These are phyloP conservation scores for Nepenthes alata DNA, from an alignment of 179 eudicot genomes.

Conservation along the genomic window DNA sequence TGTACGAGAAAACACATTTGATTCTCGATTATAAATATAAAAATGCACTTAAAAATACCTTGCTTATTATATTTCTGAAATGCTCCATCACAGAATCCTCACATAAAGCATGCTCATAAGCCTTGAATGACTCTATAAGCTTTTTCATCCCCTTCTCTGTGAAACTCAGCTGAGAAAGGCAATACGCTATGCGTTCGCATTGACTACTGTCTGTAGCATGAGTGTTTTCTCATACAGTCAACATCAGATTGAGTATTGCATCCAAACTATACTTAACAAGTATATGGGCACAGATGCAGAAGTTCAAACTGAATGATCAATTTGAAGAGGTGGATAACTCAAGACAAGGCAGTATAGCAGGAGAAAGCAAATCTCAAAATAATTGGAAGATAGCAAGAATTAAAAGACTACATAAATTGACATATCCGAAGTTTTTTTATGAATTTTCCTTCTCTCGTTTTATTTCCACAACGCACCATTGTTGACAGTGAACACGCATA, in stretches of 20 bases:
- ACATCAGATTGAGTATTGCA: background rate
- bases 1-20: background rate
- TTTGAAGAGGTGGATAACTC: too few relatives aligned
- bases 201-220: constrained; percentile 54
- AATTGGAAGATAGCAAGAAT: too few relatives aligned
- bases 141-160: constrained; percentile 92
- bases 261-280: background rate
- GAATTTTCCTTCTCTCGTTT: too few relatives aligned
- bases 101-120: constrained; percentile 70
- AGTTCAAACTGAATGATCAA: too few relatives aligned
- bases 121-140: constrained; percentile 79
- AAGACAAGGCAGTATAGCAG: too few relatives aligned
- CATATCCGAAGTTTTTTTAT: too few relatives aligned
- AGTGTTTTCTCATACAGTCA: background rate
- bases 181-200: constrained; percentile 84
- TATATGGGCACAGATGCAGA: too few relatives aligned
- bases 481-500: too few relatives aligned
- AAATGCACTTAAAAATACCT: constrained; percentile 29
- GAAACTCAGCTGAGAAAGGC: constrained; percentile 91
- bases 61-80: constrained; percentile 71
- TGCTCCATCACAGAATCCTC: constrained; percentile 77
- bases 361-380: too few relatives aligned
- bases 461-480: too few relatives aligned
- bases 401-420: too few relatives aligned
- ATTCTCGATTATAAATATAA: background rate